Evolutionary conservation across 768 basidiomycete genomes (phyloP), one percentile per base, ranked within the genome.

Genomic region (Lyophyllum decastes): DNA sequence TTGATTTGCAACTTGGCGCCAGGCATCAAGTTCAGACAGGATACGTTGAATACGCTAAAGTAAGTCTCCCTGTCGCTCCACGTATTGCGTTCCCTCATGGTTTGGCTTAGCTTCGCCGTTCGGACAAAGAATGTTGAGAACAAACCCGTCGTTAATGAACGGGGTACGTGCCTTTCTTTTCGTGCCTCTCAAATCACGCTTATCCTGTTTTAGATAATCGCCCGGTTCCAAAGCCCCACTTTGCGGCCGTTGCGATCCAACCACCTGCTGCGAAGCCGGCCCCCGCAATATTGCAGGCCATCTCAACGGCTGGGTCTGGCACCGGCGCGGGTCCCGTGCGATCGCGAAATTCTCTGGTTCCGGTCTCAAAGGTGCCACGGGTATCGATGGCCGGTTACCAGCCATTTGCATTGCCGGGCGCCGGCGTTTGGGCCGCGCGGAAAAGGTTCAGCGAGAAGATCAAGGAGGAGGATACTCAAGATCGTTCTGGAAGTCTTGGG

Each of bases 41-140:
- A 95, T 72, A 94, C 93, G 4, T 76, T 95, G 16, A 94, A 95
- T 69, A 95, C 94, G 4, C 78, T 96, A n/a, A 94, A 94, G 92
- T 92, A 64, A 49, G 80, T 73, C 24, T 21, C 43, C 14, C 57
- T 25, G 12, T 33, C n/a, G n/a, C 22, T 45, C 10, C 12, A 38
- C 5, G 2, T 14, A 51, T 11, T 48, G 21, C 44, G 25, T 46
- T 44, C 45, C 45, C 24, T 56, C 9, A 60, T 26, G 57, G 24
- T 45, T 38, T 22, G 43, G 55, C 49, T n/a, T 41, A 76, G 91
- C 68, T 94, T 94, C 64, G 92, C 90, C 14, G 85, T 87, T 35
- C 82, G 90, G 38, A 91, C 93, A 19, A 92, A 92, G 80, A 89
- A 93, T 62, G 75, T 95, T 2, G 92, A 94, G 76, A 94, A 94